Conservation (phyloP, 202 grass and related monocot species). For the Setaria viridis region DNA sequence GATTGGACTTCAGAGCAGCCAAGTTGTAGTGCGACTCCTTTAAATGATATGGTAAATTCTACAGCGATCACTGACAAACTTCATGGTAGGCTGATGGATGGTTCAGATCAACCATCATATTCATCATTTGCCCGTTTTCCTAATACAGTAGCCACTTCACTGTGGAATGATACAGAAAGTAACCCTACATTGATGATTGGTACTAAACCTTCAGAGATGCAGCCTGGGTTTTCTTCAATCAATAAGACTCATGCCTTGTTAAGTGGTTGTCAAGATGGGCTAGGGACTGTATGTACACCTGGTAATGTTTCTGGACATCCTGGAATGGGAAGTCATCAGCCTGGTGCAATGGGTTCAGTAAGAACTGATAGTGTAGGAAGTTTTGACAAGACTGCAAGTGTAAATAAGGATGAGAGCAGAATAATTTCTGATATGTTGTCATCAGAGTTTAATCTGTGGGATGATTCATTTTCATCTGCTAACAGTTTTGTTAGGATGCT, state of each 20-base stretch:
- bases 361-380: slow-evolving; percentile 47
- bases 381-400: slow-evolving; percentile 59
- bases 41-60: slow-evolving; percentile 36
- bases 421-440: slow-evolving; percentile 91
- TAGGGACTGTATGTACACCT: slow-evolving; percentile 46
- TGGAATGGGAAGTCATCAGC: slow-evolving; percentile 43
- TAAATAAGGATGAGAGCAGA: slow-evolving; percentile 82
- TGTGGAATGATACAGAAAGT: slow-evolving; percentile 43
- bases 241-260: slow-evolving; percentile 52
- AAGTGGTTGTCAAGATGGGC: slow-evolving; percentile 53
- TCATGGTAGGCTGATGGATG: slow-evolving; percentile 32
- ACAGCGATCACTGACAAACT: slow-evolving; percentile 32
- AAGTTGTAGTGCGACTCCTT: slow-evolving; percentile 30
- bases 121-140: slow-evolving; percentile 36
- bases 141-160: slow-evolving; percentile 38
- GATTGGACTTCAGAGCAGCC: slow-evolving; percentile 51
- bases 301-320: slow-evolving; percentile 53
- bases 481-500: slow-evolving; percentile 76
- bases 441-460: slow-evolving; percentile 93
- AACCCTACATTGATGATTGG: slow-evolving; percentile 24
- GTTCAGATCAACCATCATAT: slow-evolving; percentile 34
- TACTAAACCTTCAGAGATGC: slow-evolving; percentile 42
- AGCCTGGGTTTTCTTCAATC: slow-evolving; percentile 38
- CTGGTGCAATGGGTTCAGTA: slow-evolving; percentile 38
- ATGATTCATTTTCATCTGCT: slow-evolving; percentile 66